A percentile compares a stretch with the other conserved stretches of the same genome.
phyloP scores from a whole-genome alignment of 2,329 filamentous ascomycete species.

The Talaromyces sp. region DNA sequence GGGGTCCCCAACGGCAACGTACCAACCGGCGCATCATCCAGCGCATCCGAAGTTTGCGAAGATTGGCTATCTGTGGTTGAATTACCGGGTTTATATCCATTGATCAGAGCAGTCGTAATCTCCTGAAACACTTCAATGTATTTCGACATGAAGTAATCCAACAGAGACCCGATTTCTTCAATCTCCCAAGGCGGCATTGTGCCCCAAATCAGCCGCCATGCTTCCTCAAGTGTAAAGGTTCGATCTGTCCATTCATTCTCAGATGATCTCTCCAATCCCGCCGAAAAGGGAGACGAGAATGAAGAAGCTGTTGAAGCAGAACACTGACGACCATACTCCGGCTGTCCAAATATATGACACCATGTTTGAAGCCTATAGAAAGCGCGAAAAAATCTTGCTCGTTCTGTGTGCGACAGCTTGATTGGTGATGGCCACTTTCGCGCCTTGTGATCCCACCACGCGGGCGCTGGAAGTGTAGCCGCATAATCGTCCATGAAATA shows the following conservation, averaged over 20 bases:
- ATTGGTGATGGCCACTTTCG: not conserved
- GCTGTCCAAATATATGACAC: slow-evolving; percentile 19
- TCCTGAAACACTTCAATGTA: slow-evolving; percentile 7
- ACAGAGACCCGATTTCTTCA: slow-evolving; percentile 24
- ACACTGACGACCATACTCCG: not conserved
- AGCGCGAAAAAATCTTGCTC: slow-evolving; percentile 18
- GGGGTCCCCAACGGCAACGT: not conserved
- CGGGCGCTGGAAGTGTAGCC: not conserved
- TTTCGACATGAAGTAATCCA: slow-evolving; percentile 15
- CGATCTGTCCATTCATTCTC: slow-evolving; percentile 4
- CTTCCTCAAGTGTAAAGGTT: slow-evolving; percentile 13
- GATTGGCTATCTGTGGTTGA: not conserved
- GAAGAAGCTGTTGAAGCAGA: not conserved
- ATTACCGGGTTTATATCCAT: not conserved
- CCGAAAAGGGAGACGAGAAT: not conserved
- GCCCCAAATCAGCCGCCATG: slow-evolving; percentile 22
- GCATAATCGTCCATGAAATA: slow-evolving; percentile 1
- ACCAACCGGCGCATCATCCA: not conserved
- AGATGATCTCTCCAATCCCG: not conserved
- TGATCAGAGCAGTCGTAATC: not conserved
- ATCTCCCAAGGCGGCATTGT: slow-evolving; percentile 25
- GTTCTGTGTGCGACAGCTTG: slow-evolving; percentile 16
- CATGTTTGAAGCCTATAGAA: slow-evolving; percentile 23
- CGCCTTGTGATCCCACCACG: not conserved
- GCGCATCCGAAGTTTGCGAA: not conserved